Evolutionary conservation across 2,329 filamentous ascomycete genomes (phyloP), one percentile per base, ranked within the genome.

Genomic region (Xylariaceae sp.): DNA sequence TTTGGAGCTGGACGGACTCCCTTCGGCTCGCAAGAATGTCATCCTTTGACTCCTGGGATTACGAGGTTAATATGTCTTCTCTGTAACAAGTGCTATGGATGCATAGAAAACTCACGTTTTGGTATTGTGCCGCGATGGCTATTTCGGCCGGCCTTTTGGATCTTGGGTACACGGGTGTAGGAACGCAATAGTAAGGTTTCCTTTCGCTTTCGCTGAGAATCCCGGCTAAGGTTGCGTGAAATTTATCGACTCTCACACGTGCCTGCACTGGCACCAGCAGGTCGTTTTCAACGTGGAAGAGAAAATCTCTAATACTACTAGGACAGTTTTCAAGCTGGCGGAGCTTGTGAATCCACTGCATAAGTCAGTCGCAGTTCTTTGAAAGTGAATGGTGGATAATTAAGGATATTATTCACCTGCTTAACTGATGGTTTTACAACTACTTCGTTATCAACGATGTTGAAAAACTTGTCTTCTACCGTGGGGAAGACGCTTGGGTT

Each of bases 401-500:
- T 12, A 18, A 16, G 22, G 12, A 19, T 5, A 11, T 11, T 28
- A 45, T 49, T 43, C 16, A 58, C 55, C 5, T 51, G 11, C 43
- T 42, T 50, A 12, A 55, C 53, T 12, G 49, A 55, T 11, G 31
- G 4, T 33, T 58, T 55, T 17, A 58, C 41, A 13, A 49, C 42
- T n/a, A 36, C 38, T 4, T 18, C 16, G n/a, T 12, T 22, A 2
- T 48, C n/a, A 7, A 5, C 34, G 16, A 55, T 44, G 31, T 58
- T 58, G 42, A 58, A 58, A 39, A 55, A 58, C 13, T 58, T 58
- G 19, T 58, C 55, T 42, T 58, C 47, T n/a, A 18, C 19, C 2
- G 19, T 17, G 11, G 39, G 39, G 10, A 18, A n/a, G 3, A 41
- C n/a, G 9, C 39, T n/a, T 6, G 39, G 39, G 22, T 6, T 44